Evolutionary conservation across 2,329 filamentous ascomycete species (phyloP), one percentile per base, ranked within the genome.

Genomic region (Fusarium globosum): DNA sequence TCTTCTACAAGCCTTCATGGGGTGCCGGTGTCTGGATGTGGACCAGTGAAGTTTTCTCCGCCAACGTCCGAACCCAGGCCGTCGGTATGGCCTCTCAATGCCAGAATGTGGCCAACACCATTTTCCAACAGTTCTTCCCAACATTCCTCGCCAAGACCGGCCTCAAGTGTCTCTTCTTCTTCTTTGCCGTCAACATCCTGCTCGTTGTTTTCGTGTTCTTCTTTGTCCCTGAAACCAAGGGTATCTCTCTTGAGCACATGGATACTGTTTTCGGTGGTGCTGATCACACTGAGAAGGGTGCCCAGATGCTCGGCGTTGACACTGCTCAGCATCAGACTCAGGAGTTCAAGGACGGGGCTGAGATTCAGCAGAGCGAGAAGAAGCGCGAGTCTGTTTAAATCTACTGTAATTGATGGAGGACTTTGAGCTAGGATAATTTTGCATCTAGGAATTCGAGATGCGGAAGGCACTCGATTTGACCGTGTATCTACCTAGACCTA

Each of bases 51-150:
- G 85, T 93, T 67, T 93, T 93, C 84, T 90, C 87, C 61, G 91
- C 92, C 88, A 93, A 93, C 80, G 88, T 93, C n/a, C 89, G 91
- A 65, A 89, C 90, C 10, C 91, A 93, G 79, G 91, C 91, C 41
- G 90, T 93, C 20, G 91, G 90, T 62, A 93, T 93, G 91, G 90
- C 82, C 69, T 85, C 84, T 42, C 86, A 90, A 77, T 88, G 85
- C 70, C 88, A 90, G 72, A 90, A 92, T 78, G 88, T 92, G 59
- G 90, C 90, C 79, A 92, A 92, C 80, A 86, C 87, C 65, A 88
- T 92, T 74, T 89, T 92, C 77, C 89, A 92, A 80, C 91, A 93
- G 72, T 92, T 92, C 84, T 92, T 93, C 85, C 91, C 91, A 18
- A 88, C 86, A 18, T 92, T 93, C 83, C 85, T 92, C 21, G 83